phyloP scores from a whole-genome alignment of 257 asterid species.

The Anisodus acutangulus region DNA sequence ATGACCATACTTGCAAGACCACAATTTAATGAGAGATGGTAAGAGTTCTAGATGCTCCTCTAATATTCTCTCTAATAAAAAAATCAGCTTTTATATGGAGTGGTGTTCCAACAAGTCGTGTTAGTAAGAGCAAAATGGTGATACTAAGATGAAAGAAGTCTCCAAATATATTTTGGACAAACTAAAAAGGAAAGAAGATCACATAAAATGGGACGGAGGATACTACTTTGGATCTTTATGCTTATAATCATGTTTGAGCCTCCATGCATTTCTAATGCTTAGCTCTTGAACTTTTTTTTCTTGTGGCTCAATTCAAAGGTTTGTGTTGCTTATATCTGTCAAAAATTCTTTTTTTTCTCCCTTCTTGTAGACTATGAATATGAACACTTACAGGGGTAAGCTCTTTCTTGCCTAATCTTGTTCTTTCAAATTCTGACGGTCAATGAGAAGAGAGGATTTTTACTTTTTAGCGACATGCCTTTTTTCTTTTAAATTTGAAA shows the following conservation, averaged over 20 bases:
- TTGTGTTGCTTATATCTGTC: constrained; percentile 3
- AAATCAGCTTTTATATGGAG: neutral
- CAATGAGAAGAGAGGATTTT: neutral
- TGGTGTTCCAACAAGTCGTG: neutral
- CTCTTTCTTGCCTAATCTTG: constrained; percentile 3
- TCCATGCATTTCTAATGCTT: neutral
- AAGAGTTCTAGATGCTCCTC: constrained; percentile 9
- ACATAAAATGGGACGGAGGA: too few species aligned
- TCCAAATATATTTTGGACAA: neutral
- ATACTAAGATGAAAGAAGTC: neutral
- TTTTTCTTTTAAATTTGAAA: neutral
- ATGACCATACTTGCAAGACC: neutral
- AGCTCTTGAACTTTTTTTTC: neutral
- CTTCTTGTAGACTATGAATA: neutral
- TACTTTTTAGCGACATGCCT: neutral
- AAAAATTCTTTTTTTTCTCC: neutral
- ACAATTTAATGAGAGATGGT: constrained; percentile 1
- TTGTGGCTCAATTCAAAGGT: constrained; percentile 3
- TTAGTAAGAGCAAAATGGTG: neutral
- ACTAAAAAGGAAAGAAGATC: neutral
- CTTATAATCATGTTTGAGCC: too few species aligned
- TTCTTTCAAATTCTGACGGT: neutral
- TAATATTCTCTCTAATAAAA: neutral
- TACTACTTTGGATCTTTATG: too few species aligned
- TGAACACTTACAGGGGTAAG: neutral